phyloP scores from a whole-genome alignment of 768 basidiomycete genomes.

The Russula compacta region DNA sequence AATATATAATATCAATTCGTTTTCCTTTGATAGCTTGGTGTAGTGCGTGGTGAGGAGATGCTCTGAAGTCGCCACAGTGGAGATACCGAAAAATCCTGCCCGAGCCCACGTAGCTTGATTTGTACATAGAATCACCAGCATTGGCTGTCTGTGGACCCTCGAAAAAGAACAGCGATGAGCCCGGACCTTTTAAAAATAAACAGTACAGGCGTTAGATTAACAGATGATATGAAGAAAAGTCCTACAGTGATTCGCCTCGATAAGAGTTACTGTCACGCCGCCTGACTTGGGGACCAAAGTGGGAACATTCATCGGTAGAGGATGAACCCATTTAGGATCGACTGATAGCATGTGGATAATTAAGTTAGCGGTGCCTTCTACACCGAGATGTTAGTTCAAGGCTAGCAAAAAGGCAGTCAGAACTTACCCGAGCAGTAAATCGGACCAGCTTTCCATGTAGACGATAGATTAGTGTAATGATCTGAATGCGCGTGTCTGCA shows the following conservation, averaged over 20 bases:
- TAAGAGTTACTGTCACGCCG: conserved; percentile 83
- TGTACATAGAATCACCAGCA: conserved; percentile 76
- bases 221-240: conserved; percentile 12
- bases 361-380: conserved; percentile 79
- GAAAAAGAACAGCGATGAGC: conserved; percentile 89
- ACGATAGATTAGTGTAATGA: conserved; percentile 88
- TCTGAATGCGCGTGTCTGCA: conserved; percentile 92
- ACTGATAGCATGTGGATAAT: conserved; percentile 89
- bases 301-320: conserved; percentile 72
- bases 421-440: conserved; percentile 80
- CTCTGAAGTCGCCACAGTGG: conserved; percentile 92
- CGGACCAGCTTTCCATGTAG: conserved; percentile 81
- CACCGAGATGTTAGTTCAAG: neutral
- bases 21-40: conserved; percentile 82
- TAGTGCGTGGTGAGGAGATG: conserved; percentile 76
- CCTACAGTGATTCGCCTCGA: conserved; percentile 94
- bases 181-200: conserved; percentile 43
- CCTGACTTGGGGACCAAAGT: conserved; percentile 70
- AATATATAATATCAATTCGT: conserved; percentile 76
- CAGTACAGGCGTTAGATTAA: neutral
- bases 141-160: conserved; percentile 86
- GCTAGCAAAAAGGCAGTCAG: neutral
- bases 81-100: conserved; percentile 72
- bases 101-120: conserved; percentile 63
- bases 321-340: conserved; percentile 80